phyloP scores from a whole-genome alignment of 2,329 filamentous ascomycete genomes.

The Coniochaeta hoffmannii region DNA sequence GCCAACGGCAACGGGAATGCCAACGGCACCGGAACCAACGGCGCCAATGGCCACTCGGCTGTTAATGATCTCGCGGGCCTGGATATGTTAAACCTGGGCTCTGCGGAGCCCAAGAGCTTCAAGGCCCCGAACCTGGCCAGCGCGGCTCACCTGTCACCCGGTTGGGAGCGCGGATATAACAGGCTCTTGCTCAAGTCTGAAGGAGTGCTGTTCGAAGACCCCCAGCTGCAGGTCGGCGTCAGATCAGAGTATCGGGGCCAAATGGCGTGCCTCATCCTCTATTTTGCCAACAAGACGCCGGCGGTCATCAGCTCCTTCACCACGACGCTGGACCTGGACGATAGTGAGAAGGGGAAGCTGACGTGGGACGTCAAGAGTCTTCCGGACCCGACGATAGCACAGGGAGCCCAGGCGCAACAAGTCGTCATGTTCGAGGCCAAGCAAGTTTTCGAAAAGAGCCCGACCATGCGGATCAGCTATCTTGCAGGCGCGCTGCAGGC shows the following conservation, averaged over 20 bases:
- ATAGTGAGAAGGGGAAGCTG: slow-evolving; percentile 55
- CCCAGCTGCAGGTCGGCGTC: slow-evolving; percentile 85
- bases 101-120: slow-evolving; percentile 47
- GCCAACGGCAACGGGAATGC: slow-evolving; percentile 40
- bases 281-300: slow-evolving; percentile 91
- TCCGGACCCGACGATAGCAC: slow-evolving; percentile 71
- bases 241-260: slow-evolving; percentile 94
- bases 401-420: slow-evolving; percentile 77
- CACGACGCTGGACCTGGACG: slow-evolving; percentile 81
- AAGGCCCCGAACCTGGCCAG: slow-evolving; percentile 82
- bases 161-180: slow-evolving; percentile 89
- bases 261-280: slow-evolving; percentile 89
- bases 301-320: slow-evolving; percentile 85
- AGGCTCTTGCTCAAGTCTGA: slow-evolving; percentile 71
- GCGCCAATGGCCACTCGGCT: slow-evolving; percentile 42
- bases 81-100: slow-evolving; percentile 60
- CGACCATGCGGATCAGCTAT: slow-evolving; percentile 91
- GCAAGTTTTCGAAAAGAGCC: slow-evolving; percentile 71
- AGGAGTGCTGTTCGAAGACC: slow-evolving; percentile 90
- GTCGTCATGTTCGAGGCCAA: slow-evolving; percentile 92
- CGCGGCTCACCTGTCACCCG: slow-evolving; percentile 84
- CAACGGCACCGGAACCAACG: slow-evolving; percentile 33
- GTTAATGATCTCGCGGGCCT: slow-evolving; percentile 69
- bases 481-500: slow-evolving; percentile 89
- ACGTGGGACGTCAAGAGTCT: slow-evolving; percentile 84